Evolutionary conservation across 306 rosid species (phyloP).

Genomic region (Luffa acutangula): DNA sequence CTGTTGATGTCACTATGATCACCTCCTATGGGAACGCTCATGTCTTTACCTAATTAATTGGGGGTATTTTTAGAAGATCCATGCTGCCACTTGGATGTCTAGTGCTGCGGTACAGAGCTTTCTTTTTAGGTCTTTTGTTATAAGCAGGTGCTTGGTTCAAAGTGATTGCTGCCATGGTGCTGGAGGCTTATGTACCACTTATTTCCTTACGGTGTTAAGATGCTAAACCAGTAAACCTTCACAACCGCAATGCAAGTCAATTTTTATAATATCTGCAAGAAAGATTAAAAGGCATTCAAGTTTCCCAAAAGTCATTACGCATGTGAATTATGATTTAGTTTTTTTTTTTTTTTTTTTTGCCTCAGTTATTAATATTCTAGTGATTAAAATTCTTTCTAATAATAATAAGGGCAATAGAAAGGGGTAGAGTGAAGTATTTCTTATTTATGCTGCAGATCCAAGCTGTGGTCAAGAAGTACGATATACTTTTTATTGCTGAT

Average conservation of each 20-base stretch:
- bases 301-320: background rate
- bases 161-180: background rate
- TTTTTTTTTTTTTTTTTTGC: background rate
- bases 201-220: background rate
- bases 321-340: background rate
- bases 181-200: background rate
- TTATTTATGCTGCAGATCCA: constrained; percentile 49
- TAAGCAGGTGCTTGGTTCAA: background rate
- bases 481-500: constrained; percentile 88
- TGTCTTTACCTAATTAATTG: background rate
- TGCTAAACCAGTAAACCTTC: background rate
- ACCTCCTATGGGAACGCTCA: background rate
- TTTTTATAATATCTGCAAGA: background rate
- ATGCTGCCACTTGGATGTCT: background rate
- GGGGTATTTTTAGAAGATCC: background rate
- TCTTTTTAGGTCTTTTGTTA: background rate
- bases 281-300: background rate
- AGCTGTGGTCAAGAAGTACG: constrained; percentile 86
- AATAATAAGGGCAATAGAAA: background rate
- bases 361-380: background rate
- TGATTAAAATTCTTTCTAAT: background rate
- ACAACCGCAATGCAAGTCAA: background rate
- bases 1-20: background rate
- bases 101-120: background rate
- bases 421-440: background rate